Base-by-base conservation (phyloP, 306 rosid genomes). In the Alnus rubra region DNA sequence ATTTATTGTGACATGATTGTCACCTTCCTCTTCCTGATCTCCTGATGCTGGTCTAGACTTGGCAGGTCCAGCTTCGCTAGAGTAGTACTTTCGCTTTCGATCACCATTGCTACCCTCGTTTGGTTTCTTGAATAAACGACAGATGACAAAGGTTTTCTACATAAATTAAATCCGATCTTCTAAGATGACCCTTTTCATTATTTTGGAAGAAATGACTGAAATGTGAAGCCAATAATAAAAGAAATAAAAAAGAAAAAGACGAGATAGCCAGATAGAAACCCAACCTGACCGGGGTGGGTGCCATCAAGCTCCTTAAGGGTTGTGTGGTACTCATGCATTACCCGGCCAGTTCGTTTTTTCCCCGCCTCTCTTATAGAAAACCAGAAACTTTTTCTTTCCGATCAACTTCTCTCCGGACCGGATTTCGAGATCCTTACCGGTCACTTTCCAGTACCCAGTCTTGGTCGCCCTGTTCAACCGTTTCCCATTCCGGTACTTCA, bases 341-440 rank as follows among this genome's bases (percentile, higher is more conserved):
- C 97, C 97, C 97, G 93, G 58, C 81, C 67, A 68, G 98, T 93
- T 23, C 28, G 28, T 65, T 96, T 88, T 86, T 86, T 89, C 18
- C 99, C 98, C 97, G 98, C 62, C 99, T 23, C 99, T 33, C 3
- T 73, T 79, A 63, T 96, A 88, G 88, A 91, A 93, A 42, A 96
- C 99, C 77, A 96, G 77, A 9, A 98, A 93, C 90, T 91, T 93
- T 83, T 93, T 96, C 97, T 89, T 93, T 63, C 99, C 98, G 79
- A 95, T 88, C 92, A 88, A 71, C 73, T 1, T 87, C 0, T 73
- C 23, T 1, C 91, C 92, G 4, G 97, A 91, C 84, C 84, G 91
- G 49, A 95, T 95, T 80, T 13, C 86, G 2, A 97, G 92, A 88
- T 95, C 98, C 80, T 90, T 93, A 5, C 97, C 99, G 0, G 98